A percentile compares a stretch with the other conserved stretches of the same genome.
phyloP scores from a whole-genome alignment of 305 asterid species.

The Striga hermonthica region DNA sequence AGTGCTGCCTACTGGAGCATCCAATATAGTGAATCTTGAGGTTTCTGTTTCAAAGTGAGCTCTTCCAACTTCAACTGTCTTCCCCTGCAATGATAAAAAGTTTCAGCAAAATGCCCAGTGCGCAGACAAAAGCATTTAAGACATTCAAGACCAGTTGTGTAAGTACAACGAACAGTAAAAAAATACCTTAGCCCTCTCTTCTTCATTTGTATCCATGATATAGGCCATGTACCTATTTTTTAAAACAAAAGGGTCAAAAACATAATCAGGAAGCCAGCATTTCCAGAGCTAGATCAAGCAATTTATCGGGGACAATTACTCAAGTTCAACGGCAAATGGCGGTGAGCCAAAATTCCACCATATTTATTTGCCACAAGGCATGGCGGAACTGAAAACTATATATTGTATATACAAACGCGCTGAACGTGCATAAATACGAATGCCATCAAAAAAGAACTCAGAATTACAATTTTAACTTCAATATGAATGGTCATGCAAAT shows the following conservation, averaged over 20 bases:
- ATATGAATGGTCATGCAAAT: no score
- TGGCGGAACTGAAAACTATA: no score
- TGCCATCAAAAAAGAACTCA: no score
- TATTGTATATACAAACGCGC: no score
- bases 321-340: no score
- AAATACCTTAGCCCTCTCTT: conserved; percentile 87
- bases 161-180: conserved; percentile 17
- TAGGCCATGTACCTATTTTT: conserved; percentile 88
- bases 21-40: conserved; percentile 91
- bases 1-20: conserved; percentile 73
- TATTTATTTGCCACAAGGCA: no score
- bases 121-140: conserved; percentile 23
- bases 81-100: conserved; percentile 55
- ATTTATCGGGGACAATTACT: conserved; percentile 9
- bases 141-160: neutral
- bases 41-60: conserved; percentile 98
- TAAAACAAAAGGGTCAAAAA: no score
- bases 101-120: conserved; percentile 13
- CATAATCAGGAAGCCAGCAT: conserved; percentile 28
- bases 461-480: no score
- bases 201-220: conserved; percentile 98
- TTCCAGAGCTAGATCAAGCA: conserved; percentile 20
- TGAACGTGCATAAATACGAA: no score
- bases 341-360: no score
- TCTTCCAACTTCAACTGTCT: conserved; percentile 98